Conservation (phyloP, 2,329 filamentous ascomycete species). For the Fusarium succisae region DNA sequence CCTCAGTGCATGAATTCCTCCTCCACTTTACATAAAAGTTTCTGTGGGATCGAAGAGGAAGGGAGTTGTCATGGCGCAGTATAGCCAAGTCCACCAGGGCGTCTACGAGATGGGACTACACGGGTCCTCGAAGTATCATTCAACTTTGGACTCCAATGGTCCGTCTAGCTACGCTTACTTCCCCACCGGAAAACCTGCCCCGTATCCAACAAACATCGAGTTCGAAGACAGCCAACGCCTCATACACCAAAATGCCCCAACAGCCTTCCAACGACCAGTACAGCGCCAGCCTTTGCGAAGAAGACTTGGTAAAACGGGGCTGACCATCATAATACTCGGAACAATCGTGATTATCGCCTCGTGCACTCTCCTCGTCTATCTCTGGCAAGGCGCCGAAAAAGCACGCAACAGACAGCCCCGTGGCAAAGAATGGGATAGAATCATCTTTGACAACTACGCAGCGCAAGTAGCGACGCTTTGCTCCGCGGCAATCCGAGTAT, state of each 20-base stretch:
- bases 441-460: not conserved
- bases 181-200: not conserved
- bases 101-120: not conserved
- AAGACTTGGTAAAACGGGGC: not conserved
- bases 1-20: accelerated
- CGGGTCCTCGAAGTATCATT: not conserved
- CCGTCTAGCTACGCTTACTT: not conserved
- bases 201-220: not conserved
- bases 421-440: not conserved
- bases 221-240: not conserved
- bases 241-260: not conserved
- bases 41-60: not conserved
- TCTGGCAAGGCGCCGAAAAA: conserved; percentile 1
- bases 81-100: not conserved
- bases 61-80: not conserved
- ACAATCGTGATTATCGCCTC: not conserved
- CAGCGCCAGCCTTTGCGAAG: not conserved
- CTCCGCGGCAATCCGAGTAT: not conserved
- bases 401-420: not conserved
- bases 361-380: conserved; percentile 5
- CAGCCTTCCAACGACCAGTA: not conserved
- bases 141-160: accelerated
- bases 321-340: not conserved
- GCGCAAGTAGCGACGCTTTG: conserved; percentile 4
- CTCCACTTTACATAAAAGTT: accelerated